phyloP scores from a whole-genome alignment of 805 yeast genomes.

The Nakazawaea laoshanensis region DNA sequence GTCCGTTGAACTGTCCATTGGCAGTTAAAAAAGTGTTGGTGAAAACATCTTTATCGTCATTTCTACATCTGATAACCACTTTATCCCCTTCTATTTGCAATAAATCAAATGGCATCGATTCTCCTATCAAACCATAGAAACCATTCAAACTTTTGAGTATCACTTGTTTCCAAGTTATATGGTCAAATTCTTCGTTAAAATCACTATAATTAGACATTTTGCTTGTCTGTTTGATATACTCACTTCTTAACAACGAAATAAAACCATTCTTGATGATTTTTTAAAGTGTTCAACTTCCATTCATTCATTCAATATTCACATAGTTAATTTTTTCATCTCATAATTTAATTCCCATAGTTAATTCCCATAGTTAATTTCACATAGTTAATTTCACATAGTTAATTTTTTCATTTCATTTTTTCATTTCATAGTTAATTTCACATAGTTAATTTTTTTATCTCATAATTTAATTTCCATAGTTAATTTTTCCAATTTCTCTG shows the following conservation, averaged over 20 bases:
- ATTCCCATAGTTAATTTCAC: no score
- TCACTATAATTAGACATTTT: not conserved
- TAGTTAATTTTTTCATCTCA: no score
- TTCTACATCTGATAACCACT: constrained; percentile 5
- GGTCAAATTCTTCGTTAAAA: constrained; percentile 10
- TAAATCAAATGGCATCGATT: constrained; percentile 15
- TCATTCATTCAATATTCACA: constrained; percentile 1
- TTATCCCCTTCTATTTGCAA: constrained; percentile 8
- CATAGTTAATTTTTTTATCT: no score
- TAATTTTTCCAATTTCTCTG: no score
- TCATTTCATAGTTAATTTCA: no score
- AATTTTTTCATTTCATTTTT: no score
- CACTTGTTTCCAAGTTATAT: constrained; percentile 16
- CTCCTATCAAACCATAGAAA: constrained; percentile 16
- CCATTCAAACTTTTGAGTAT: constrained; percentile 12
- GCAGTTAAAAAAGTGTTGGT: constrained; percentile 4
- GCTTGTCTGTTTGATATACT: constrained; percentile 4
- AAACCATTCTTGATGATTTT: constrained; percentile 12
- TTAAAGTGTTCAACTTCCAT: constrained; percentile 4
- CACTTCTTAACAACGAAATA: constrained; percentile 14
- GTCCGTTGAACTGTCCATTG: not conserved
- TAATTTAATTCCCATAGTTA: no score
- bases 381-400: no score
- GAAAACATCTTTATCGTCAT: constrained; percentile 8
- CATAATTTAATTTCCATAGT: no score